Evolutionary conservation across 1,284 basidiomycete species (phyloP).

Genomic region (Malassezia arunalokei): DNA sequence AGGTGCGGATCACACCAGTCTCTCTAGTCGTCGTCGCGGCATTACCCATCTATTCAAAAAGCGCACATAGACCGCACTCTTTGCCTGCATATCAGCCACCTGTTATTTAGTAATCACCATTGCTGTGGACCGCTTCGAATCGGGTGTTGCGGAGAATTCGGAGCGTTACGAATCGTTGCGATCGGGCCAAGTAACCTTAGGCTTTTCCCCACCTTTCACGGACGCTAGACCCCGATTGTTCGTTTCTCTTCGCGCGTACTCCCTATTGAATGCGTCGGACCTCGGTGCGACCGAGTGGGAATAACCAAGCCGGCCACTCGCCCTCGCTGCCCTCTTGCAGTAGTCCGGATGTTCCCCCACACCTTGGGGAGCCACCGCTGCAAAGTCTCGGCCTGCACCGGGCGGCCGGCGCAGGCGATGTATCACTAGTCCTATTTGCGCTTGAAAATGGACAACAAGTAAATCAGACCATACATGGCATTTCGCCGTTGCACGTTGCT

Average conservation of each 20-base stretch:
- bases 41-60: conserved; percentile 34
- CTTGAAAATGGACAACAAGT: conserved; percentile 38
- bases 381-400: conserved; percentile 34
- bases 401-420: conserved; percentile 35
- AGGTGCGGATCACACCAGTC: conserved; percentile 6
- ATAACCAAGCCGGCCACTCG: background rate
- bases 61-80: background rate
- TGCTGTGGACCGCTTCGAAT: too few species aligned
- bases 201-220: background rate
- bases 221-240: too few species aligned
- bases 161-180: too few species aligned
- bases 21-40: conserved; percentile 22
- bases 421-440: conserved; percentile 38
- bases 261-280: background rate
- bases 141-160: too few species aligned
- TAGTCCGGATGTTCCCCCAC: too few species aligned
- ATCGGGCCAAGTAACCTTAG: background rate
- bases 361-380: background rate
- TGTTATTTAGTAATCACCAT: too few species aligned
- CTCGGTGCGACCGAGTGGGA: background rate
- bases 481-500: conserved; percentile 39
- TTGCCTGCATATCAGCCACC: too few species aligned
- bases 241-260: too few species aligned
- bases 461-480: conserved; percentile 33
- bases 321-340: too few species aligned